These are phyloP conservation scores for Colletotrichum godetiae DNA, from an alignment of 2,329 filamentous ascomycete genomes.

Conservation along the genomic window DNA sequence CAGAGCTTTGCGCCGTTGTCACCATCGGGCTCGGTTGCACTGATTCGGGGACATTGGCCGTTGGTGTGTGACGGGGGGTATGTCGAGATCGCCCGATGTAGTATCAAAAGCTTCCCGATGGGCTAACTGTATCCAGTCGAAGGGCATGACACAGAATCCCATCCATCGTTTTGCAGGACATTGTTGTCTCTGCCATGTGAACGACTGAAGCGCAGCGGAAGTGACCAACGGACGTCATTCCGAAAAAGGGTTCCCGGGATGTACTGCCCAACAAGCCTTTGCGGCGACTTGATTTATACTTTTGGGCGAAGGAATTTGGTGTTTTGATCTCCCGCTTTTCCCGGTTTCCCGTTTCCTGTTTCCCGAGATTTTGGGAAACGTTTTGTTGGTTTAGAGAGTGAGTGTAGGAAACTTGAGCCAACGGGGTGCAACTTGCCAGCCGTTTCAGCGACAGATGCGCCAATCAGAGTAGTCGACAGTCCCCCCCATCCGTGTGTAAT, in stretches of 20 bases:
- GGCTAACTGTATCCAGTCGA: constrained; percentile 16
- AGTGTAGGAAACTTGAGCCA: background rate
- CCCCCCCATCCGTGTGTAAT: constrained; percentile 6
- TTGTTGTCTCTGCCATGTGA: background rate
- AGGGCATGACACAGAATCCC: constrained; percentile 14
- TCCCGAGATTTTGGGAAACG: background rate
- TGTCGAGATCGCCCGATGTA: constrained; percentile 14
- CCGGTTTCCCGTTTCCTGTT: background rate
- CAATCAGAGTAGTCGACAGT: background rate
- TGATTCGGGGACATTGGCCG: constrained; percentile 7
- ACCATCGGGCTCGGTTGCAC: constrained; percentile 14
- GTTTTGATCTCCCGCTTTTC: constrained; percentile 3
- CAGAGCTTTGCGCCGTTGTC: constrained; percentile 10
- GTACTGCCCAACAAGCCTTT: constrained; percentile 18
- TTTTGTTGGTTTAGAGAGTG: background rate
- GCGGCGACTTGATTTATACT: constrained; percentile 17
- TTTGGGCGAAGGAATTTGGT: constrained; percentile 17
- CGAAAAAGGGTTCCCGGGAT: background rate
- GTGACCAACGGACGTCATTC: background rate
- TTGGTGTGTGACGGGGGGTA: constrained; percentile 8
- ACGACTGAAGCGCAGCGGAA: background rate
- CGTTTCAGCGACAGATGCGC: background rate
- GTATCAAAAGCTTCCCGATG: constrained; percentile 24
- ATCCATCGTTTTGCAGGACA: background rate
- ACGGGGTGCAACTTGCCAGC: background rate